Base-by-base conservation (phyloP, 345 rosid species). In the Trapa bicornis region DNA sequence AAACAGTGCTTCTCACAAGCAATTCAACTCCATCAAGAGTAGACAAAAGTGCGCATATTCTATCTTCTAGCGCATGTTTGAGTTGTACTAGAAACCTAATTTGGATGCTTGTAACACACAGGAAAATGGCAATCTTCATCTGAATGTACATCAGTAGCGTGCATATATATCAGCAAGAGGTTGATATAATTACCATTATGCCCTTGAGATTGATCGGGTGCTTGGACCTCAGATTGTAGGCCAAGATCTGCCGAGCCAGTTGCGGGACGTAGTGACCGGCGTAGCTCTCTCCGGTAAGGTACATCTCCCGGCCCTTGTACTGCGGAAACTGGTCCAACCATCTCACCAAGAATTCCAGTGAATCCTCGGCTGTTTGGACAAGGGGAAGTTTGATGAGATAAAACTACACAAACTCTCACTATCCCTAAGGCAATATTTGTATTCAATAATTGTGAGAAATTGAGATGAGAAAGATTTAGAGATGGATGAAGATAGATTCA, bases 201-300 rank as follows among this genome's bases (percentile, higher is more conserved):
- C 98, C 97, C 77, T 79, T 84, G 77, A 93, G 89, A 70, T 90
- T 83, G 38, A 90, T 80, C n/a, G 81, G 88, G 63, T 75, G 72
- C 76, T 77, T 85, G 37, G 96, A 67, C 6, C 71, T 80, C 70
- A 75, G 70, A 67, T 91, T 91, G 73, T 89, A 72, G 29, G 72
- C 50, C 88, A 89, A 72, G 57, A 91, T 91, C 70, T 86, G 87
- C 69, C 80, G 78, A 37, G 96, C 96, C 36, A 91, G 81, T 80
- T 91, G 97, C 68, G 97, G 99, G 9, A 95, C 99, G 73, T 95
- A 95, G 76, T 95, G 99, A n/a, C 99, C 99, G 1, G 97, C 97
- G 70, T 91, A 95, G 77, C 99, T 95, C 76, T 95, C 97, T n/a
- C 99, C 97, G 0, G 92, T 78, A 12, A 95, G 66, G 73, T 81